Conservation (phyloP, 2,329 filamentous ascomycete species). For the Elsinoe arachidis region DNA sequence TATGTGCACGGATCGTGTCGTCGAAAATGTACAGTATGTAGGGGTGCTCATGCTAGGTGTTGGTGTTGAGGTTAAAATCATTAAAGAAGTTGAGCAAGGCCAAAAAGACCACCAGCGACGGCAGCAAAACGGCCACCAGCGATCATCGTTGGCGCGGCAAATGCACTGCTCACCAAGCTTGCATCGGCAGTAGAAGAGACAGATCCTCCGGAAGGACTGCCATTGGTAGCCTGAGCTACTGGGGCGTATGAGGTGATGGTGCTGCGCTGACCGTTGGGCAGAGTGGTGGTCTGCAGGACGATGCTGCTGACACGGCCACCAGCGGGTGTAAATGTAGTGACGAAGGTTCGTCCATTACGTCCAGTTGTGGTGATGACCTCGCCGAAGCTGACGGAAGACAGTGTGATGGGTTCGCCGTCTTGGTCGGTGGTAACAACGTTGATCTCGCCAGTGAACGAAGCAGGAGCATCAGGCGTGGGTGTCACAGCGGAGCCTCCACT, state of each 20-base stretch:
- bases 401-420: constrained; percentile 30
- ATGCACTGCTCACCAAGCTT: constrained; percentile 31
- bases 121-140: constrained; percentile 25
- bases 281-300: constrained; percentile 29
- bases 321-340: constrained; percentile 40
- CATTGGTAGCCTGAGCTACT: constrained; percentile 26
- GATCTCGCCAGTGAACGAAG: constrained; percentile 27
- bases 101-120: constrained; percentile 26
- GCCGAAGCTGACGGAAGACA: constrained; percentile 26
- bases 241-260: constrained; percentile 39
- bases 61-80: neutral
- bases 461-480: constrained; percentile 33
- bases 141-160: constrained; percentile 22
- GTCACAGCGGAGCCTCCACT: constrained; percentile 26
- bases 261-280: constrained; percentile 28
- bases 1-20: constrained; percentile 8
- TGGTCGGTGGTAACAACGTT: constrained; percentile 31
- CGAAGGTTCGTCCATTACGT: constrained; percentile 31
- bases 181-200: constrained; percentile 22
- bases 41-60: neutral
- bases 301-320: constrained; percentile 34
- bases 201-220: constrained; percentile 14
- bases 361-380: constrained; percentile 38
- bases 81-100: constrained; percentile 29
- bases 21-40: constrained; percentile 10